Evolutionary conservation across 371 early-diverging fungal species (phyloP).

Genomic region (Mortierella sp.): DNA sequence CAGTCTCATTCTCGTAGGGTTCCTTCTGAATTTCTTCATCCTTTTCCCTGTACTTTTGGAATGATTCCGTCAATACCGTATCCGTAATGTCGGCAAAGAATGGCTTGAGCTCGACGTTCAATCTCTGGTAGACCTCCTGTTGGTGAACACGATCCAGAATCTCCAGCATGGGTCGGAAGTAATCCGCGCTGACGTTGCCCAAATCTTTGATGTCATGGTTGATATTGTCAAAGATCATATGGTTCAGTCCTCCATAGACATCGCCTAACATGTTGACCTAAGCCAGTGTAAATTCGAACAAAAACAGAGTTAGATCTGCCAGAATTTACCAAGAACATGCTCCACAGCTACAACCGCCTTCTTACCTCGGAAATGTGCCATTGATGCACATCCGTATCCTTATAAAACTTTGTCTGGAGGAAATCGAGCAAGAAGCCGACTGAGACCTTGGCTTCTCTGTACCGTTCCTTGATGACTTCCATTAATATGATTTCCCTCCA

Average conservation of each 20-base stretch:
- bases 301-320: background rate
- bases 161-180: conserved; percentile 60
- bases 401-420: conserved; percentile 61
- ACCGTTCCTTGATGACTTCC: conserved; percentile 70
- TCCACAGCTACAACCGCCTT: background rate
- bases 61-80: conserved; percentile 35
- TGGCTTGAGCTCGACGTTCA: conserved; percentile 61
- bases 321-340: background rate
- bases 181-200: conserved; percentile 36
- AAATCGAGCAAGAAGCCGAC: conserved; percentile 64
- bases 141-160: conserved; percentile 60
- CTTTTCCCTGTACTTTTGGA: conserved; percentile 58
- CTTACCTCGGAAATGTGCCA: conserved; percentile 64
- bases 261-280: conserved; percentile 59
- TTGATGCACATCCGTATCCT: conserved; percentile 61
- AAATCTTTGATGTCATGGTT: conserved; percentile 59
- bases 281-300: conserved; percentile 20
- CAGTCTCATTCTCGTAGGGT: conserved; percentile 54
- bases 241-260: conserved; percentile 63
- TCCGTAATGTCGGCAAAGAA: conserved; percentile 66
- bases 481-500: conserved; percentile 76
- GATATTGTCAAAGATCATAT: conserved; percentile 55
- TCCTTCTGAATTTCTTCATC: conserved; percentile 58
- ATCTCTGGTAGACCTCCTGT: conserved; percentile 52
- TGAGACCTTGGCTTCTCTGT: conserved; percentile 60